Conservation (phyloP, 768 basidiomycete genomes). For the Rhodotorula graminis region DNA sequence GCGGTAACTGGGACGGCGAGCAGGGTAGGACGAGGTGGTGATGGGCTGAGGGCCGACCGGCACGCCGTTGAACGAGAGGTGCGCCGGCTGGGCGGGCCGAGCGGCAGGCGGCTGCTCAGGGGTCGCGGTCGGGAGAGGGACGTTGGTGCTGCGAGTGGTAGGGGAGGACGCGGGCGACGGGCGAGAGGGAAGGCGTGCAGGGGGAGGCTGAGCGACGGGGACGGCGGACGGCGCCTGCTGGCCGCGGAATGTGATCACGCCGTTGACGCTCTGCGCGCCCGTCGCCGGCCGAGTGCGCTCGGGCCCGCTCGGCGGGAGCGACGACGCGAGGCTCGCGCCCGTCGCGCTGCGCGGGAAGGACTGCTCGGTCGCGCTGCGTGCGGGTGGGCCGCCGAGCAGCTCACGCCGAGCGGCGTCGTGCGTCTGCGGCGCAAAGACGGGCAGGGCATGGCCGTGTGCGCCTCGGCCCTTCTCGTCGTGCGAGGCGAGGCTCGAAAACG, state of each 20-base stretch:
- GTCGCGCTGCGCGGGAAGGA: not conserved
- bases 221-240: slow-evolving; percentile 1
- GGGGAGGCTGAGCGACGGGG: not conserved
- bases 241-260: slow-evolving; percentile 22
- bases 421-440: not conserved
- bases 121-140: not conserved
- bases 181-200: not conserved
- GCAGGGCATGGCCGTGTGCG: not conserved
- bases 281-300: slow-evolving; percentile 2
- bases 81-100: not conserved
- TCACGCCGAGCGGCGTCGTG: slow-evolving; percentile 6
- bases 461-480: not conserved
- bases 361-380: not conserved
- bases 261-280: slow-evolving; percentile 13
- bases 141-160: not conserved
- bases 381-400: slow-evolving; percentile 7
- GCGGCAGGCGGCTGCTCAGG: not conserved
- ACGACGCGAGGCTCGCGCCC: not conserved
- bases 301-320: not conserved
- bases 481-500: not conserved
- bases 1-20: slow-evolving; percentile 13
- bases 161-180: not conserved
- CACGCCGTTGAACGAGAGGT: not conserved
- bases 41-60: slow-evolving; percentile 8
- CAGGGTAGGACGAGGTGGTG: not conserved